Conservation (phyloP, 2,329 filamentous ascomycete species). For the Gnomoniopsis smithogilvyi region DNA sequence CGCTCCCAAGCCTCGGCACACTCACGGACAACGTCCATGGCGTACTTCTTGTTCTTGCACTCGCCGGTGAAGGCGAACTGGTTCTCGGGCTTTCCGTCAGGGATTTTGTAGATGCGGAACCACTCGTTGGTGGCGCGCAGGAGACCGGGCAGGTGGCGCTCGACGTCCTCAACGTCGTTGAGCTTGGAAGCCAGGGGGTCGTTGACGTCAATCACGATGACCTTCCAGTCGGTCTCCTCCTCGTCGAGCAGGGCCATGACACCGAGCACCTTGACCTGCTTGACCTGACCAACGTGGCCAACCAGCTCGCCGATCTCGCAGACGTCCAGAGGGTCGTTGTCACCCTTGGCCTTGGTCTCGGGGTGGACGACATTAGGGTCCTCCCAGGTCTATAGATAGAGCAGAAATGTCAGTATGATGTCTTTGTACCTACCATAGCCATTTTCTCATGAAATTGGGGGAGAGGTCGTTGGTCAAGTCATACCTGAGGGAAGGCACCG, state of each 20-base stretch:
- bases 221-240: slow-evolving; percentile 99
- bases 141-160: slow-evolving; percentile 95
- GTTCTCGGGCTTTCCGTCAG: slow-evolving; percentile 99
- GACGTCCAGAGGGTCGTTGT: slow-evolving; percentile 98
- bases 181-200: slow-evolving; percentile 95
- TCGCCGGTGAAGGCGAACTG: slow-evolving; percentile 99
- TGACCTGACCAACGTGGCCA: slow-evolving; percentile 92
- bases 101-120: slow-evolving; percentile 99
- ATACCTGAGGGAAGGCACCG: slow-evolving; percentile 95
- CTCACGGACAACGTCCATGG: slow-evolving; percentile 92
- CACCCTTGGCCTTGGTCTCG: slow-evolving; percentile 99
- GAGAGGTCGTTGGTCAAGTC: slow-evolving; percentile 23
- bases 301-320: slow-evolving; percentile 99
- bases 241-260: slow-evolving; percentile 99
- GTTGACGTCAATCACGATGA: slow-evolving; percentile 98
- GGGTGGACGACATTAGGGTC: slow-evolving; percentile 94
- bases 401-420: slow-evolving; percentile 11
- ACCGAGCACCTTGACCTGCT: slow-evolving; percentile 99
- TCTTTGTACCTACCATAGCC: not conserved
- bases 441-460: not conserved
- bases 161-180: slow-evolving; percentile 98
- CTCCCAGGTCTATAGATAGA: slow-evolving; percentile 82
- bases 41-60: slow-evolving; percentile 99
- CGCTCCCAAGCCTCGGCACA: slow-evolving; percentile 97
- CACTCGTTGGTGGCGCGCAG: slow-evolving; percentile 98